Evolutionary conservation across 345 rosid species (phyloP).

Genomic region (Excoecaria agallocha): DNA sequence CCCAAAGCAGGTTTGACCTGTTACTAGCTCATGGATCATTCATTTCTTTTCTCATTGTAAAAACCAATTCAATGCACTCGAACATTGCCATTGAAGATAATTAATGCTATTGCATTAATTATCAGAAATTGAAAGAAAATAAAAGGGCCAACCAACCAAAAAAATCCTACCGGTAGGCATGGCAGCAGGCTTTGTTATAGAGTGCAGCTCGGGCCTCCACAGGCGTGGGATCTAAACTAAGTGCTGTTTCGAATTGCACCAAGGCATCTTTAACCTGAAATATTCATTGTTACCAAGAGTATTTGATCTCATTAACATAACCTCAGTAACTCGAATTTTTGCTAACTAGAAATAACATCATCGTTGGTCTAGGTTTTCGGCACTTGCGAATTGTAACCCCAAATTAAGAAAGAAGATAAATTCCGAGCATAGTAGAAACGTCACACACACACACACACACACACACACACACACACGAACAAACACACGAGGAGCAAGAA

Average conservation of each 20-base stretch:
- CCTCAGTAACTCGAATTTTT: too few relatives aligned
- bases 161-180: slow-evolving; percentile 61
- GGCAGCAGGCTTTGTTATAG: slow-evolving; percentile 94
- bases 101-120: neutral
- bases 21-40: neutral
- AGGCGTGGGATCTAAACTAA: slow-evolving; percentile 67
- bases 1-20: neutral
- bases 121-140: neutral
- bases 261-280: slow-evolving; percentile 88
- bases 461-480: too few relatives aligned
- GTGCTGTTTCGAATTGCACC: slow-evolving; percentile 72
- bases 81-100: neutral
- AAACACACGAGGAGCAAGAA: too few relatives aligned
- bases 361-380: neutral
- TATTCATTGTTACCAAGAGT: neutral
- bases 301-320: too few relatives aligned
- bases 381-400: too few relatives aligned
- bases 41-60: neutral
- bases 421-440: neutral
- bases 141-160: neutral
- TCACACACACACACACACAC: too few relatives aligned
- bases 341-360: too few relatives aligned
- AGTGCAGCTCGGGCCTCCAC: slow-evolving; percentile 88
- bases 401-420: neutral
- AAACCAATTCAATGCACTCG: neutral